Conservation (phyloP, 2,329 filamentous ascomycete genomes). For the Lasiodiplodia theobromae region DNA sequence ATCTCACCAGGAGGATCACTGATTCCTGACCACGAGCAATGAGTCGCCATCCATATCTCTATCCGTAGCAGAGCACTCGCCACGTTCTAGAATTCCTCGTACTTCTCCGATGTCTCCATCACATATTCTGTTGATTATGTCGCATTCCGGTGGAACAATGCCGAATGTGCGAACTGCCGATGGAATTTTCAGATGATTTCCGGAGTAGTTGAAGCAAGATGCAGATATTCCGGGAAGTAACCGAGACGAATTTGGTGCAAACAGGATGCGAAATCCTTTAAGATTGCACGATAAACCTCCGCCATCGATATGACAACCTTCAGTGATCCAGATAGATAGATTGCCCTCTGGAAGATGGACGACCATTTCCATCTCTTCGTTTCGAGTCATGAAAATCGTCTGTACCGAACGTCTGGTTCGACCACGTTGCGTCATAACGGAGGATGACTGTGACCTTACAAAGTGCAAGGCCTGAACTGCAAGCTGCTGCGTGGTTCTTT, state of each 20-base stretch:
- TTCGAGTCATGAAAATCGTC: accelerated
- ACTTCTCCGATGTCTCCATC: neutral
- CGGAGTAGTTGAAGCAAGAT: neutral
- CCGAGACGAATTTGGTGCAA: neutral
- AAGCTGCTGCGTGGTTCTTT: neutral
- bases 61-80: neutral
- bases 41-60: neutral
- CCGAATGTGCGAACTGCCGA: neutral
- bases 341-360: neutral
- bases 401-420: accelerated
- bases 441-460: neutral
- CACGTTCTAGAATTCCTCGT: neutral
- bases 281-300: neutral
- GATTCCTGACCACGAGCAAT: neutral
- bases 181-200: neutral
- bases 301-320: neutral
- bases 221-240: neutral
- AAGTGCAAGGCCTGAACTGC: neutral
- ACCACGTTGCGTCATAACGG: neutral
- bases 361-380: neutral
- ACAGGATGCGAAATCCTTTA: neutral
- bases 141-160: neutral
- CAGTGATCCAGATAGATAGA: neutral
- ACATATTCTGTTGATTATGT: neutral
- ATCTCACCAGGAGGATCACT: accelerated